Evolutionary conservation across 2,329 filamentous ascomycete genomes (phyloP).

Genomic region (Talaromyces piceae): DNA sequence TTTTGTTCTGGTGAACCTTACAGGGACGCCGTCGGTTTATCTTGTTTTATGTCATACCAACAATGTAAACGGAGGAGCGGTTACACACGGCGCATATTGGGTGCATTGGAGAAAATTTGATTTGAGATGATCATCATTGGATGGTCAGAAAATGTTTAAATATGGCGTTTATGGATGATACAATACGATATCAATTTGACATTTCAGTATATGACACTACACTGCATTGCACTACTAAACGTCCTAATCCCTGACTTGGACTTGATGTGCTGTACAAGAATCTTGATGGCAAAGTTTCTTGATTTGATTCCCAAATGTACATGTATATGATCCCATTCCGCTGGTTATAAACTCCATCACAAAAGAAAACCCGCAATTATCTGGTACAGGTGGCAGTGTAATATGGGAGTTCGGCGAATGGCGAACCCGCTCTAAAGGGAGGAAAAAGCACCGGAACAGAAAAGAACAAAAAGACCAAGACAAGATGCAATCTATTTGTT

Average conservation of each 20-base stretch:
- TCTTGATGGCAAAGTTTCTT: too few species aligned
- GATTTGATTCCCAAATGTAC: background rate
- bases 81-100: background rate
- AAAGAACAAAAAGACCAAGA: background rate
- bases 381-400: background rate
- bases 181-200: background rate
- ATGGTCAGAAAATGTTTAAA: background rate
- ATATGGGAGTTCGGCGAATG: background rate
- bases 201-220: background rate
- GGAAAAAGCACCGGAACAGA: too few species aligned
- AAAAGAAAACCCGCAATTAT: background rate
- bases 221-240: background rate
- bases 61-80: background rate
- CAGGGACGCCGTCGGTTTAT: background rate
- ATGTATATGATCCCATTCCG: background rate
- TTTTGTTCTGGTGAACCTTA: background rate
- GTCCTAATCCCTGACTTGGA: background rate
- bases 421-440: background rate
- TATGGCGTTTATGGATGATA: background rate
- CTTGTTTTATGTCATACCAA: background rate
- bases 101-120: background rate
- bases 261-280: background rate
- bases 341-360: background rate
- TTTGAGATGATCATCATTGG: background rate
- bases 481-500: conserved; percentile 47